Percentiles rank a stretch among this genome's conserved stretches.
Conservation (phyloP, 352 stramenopile species). For the Thraustochytrium striatum region DNA sequence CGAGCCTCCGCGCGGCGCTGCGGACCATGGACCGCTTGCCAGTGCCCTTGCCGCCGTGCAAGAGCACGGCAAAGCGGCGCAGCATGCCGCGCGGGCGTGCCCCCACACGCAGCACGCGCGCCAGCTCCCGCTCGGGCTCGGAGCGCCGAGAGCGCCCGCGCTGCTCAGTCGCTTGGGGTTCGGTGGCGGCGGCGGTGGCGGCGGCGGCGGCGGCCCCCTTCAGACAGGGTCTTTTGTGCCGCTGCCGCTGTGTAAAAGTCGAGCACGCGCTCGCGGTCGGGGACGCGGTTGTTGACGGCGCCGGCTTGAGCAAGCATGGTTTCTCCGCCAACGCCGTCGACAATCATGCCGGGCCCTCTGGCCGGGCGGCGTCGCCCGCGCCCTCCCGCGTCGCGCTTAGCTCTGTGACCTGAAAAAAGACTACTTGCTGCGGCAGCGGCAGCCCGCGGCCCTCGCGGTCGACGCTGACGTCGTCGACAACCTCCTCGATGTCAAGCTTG, state of each 20-base stretch:
- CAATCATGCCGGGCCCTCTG: constrained; percentile 2
- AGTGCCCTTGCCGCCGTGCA: constrained; percentile 26
- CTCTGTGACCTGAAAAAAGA: constrained; percentile 46
- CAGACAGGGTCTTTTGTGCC: no score
- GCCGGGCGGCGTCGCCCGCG: not conserved
- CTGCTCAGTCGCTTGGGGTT: not conserved
- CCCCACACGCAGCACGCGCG: not conserved
- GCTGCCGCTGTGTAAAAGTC: not conserved
- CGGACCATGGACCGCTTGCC: constrained; percentile 38
- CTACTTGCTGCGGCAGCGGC: constrained; percentile 3
- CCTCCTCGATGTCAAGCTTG: not conserved
- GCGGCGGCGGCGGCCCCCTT: not conserved
- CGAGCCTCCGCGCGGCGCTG: not conserved
- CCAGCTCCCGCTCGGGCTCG: not conserved
- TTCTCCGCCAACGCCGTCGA: constrained; percentile 33
- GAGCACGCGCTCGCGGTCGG: not conserved
- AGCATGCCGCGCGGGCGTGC: constrained; percentile 6
- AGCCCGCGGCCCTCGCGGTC: constrained; percentile 9
- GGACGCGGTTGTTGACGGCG: constrained; percentile 27
- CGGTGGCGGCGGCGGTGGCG: not conserved
- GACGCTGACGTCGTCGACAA: not conserved
- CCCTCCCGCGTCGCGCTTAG: not conserved
- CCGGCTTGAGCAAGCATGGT: constrained; percentile 39
- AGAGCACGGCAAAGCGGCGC: constrained; percentile 14
- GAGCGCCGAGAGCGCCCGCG: no score